Evolutionary conservation across 2,329 filamentous ascomycete genomes (phyloP).

Genomic region (Boeremia lycopersici): DNA sequence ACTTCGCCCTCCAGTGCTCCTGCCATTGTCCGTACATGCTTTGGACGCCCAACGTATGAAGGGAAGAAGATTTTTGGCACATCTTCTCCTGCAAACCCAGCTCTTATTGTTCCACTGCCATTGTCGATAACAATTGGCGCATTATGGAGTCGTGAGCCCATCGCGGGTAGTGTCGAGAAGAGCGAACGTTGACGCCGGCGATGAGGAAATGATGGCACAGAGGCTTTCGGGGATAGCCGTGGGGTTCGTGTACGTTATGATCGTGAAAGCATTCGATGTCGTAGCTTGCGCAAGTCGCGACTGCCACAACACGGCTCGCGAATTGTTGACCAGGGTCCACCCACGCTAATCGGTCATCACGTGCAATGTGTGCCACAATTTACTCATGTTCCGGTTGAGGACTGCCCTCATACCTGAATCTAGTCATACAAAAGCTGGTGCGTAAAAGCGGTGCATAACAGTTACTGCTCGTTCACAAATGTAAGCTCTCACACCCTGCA

Average conservation of each 20-base stretch:
- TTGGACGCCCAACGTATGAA: slow-evolving; percentile 94
- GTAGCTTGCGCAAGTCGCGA: slow-evolving; percentile 37
- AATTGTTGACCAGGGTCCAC: slow-evolving; percentile 31
- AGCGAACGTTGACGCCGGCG: too few species aligned
- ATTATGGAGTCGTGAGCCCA: slow-evolving; percentile 84
- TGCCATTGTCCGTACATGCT: slow-evolving; percentile 93
- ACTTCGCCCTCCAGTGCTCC: slow-evolving; percentile 95
- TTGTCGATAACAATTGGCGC: slow-evolving; percentile 99
- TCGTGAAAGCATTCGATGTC: slow-evolving; percentile 31
- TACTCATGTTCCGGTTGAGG: background rate
- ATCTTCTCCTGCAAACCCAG: slow-evolving; percentile 95
- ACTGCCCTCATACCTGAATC: background rate
- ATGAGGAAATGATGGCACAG: background rate
- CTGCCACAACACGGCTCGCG: slow-evolving; percentile 38
- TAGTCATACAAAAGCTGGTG: too few species aligned
- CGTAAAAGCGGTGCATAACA: too few species aligned
- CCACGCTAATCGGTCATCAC: slow-evolving; percentile 28
- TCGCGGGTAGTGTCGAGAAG: slow-evolving; percentile 39
- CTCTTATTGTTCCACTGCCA: slow-evolving; percentile 95
- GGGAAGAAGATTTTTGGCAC: slow-evolving; percentile 96
- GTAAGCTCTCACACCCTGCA: background rate
- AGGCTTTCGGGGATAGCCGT: background rate
- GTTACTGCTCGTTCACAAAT: background rate
- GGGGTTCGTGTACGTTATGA: slow-evolving; percentile 17
- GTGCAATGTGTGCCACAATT: slow-evolving; percentile 17